phyloP scores from a whole-genome alignment of 208 protist genomes.

The Trypanosoma boissoni region DNA sequence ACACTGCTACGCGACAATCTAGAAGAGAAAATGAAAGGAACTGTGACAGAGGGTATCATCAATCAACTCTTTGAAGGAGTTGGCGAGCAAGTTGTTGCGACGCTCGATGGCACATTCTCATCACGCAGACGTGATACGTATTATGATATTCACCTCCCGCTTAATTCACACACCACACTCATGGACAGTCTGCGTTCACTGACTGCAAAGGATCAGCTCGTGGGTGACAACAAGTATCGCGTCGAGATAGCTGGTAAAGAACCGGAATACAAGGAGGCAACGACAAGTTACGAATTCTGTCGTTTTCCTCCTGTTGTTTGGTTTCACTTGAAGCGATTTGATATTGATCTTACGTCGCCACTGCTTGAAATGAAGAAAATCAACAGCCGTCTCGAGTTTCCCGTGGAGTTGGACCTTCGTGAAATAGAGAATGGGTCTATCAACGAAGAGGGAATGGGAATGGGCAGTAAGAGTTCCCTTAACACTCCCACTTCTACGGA shows the following conservation, averaged over 20 bases:
- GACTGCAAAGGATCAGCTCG: constrained; percentile 72
- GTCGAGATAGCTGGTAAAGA: constrained; percentile 74
- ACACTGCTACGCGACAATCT: constrained; percentile 85
- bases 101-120: constrained; percentile 70
- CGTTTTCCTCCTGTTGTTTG: constrained; percentile 84
- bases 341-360: constrained; percentile 80
- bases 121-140: constrained; percentile 73
- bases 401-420: constrained; percentile 58
- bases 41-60: constrained; percentile 78
- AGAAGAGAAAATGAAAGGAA: constrained; percentile 89
- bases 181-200: constrained; percentile 71
- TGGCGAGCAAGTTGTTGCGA: constrained; percentile 81
- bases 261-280: constrained; percentile 84
- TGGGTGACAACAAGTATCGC: constrained; percentile 90
- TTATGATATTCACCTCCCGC: constrained; percentile 88
- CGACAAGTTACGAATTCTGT: constrained; percentile 74
- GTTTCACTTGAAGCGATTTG: constrained; percentile 92
- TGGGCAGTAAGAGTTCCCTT: no score
- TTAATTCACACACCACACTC: constrained; percentile 60
- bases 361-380: constrained; percentile 84
- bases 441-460: no score
- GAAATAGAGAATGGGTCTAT: constrained; percentile 57
- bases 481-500: no score
- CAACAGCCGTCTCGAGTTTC: constrained; percentile 75
- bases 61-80: constrained; percentile 82